Evolutionary conservation across 164 flowering plant genomes (phyloP), one percentile per base, ranked within the genome.

Genomic region (Kingdonia uniflora): DNA sequence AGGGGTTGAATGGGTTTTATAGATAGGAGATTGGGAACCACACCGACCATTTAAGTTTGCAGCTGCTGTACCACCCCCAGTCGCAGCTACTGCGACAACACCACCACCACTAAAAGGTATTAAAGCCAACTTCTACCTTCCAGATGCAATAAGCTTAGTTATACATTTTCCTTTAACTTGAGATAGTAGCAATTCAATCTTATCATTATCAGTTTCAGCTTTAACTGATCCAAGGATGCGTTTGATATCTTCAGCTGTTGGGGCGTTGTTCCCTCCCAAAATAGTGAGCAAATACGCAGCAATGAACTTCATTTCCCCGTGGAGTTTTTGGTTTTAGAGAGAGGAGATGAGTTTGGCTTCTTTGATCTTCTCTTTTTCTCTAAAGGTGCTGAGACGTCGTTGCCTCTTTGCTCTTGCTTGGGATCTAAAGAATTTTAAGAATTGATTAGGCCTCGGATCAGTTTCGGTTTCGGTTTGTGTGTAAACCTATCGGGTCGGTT

Each of bases 61-160:
- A n/a, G 40, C 84, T 19, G 59, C 87, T 44, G 65, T 81, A 8
- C 6, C 35, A 51, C 61, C 79, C 35, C 63, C 74, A 17, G 76
- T 42, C 19, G 76, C 35, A 0, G 74, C 73, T 1, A 72, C 67
- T 0, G 55, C 73, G 1, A 59, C 71, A 66, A 54, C 80, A 19
- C 58, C 89, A 57, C 87, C 87, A 52, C 95, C 95, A 54, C 90
- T 85, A 19, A 77, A 53, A 0, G 96, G 96, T 1, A 85, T 88
- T 1, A 90, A 79, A 45, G 96, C 96, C 58, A 82, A 54, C 78
- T 87, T 87, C 62, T 81, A 90, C 65, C 88, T 72, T 43, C 96
- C 94, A 23, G 78, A 35, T 17, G 94, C 94, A 68, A 87, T 75
- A n/a, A 87, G 72, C 58, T 87, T 94, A 0, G 81, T 68, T 20